phyloP scores from a whole-genome alignment of 768 basidiomycete species.

The Fomitopsis serialis region DNA sequence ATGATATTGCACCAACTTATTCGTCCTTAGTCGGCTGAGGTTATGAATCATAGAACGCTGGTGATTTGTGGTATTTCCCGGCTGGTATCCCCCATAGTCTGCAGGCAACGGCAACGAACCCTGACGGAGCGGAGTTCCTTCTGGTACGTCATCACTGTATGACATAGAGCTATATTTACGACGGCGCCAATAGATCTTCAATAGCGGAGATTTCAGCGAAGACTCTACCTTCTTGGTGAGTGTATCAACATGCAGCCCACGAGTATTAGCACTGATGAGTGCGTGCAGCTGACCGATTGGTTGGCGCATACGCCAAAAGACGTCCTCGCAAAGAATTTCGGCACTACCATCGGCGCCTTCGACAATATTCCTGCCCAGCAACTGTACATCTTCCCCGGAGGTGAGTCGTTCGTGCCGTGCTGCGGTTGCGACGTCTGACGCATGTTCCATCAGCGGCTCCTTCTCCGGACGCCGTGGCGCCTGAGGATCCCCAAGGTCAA shows the following conservation, averaged over 20 bases:
- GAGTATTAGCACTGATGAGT: neutral
- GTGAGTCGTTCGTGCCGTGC: conserved; percentile 16
- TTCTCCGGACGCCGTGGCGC: conserved; percentile 29
- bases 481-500: conserved; percentile 42
- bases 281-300: conserved; percentile 50
- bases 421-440: neutral
- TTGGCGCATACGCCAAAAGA: conserved; percentile 55
- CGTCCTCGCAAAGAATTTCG: conserved; percentile 63
- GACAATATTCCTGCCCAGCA: conserved; percentile 48
- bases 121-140: conserved; percentile 48
- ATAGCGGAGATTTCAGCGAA: conserved; percentile 48
- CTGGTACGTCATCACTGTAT: conserved; percentile 28
- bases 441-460: conserved; percentile 12
- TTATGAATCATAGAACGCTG: conserved; percentile 21
- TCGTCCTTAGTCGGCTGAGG: neutral
- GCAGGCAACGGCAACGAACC: conserved; percentile 38
- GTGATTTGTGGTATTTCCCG: conserved; percentile 57
- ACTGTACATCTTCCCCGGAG: conserved; percentile 48
- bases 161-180: neutral
- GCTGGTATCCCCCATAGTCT: conserved; percentile 50
- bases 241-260: neutral
- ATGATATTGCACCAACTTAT: neutral
- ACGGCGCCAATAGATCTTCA: conserved; percentile 26
- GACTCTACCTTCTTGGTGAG: conserved; percentile 41
- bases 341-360: conserved; percentile 39